Conservation (phyloP, 805 yeast genomes). For the Pichia thaimueangensis region DNA sequence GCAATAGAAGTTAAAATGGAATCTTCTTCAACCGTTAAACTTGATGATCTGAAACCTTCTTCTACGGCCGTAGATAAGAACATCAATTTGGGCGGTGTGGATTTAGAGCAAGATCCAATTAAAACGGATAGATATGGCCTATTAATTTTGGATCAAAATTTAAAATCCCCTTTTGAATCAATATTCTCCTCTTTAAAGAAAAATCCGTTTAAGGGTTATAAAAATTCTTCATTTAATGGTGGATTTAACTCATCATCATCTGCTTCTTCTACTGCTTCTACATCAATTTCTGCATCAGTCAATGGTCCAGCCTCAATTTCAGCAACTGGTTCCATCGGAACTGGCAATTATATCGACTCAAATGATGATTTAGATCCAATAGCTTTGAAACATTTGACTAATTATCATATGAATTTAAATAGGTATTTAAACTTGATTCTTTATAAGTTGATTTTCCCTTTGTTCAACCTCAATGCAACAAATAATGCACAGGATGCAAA, state of each 20-base stretch:
- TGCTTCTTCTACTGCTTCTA: neutral
- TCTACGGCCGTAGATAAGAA: too few species aligned
- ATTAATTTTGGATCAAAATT: slow-evolving; percentile 23
- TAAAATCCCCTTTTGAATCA: slow-evolving; percentile 22
- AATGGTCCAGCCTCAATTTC: too few species aligned
- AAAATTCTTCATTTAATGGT: slow-evolving; percentile 8
- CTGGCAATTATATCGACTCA: neutral
- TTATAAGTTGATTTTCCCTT: slow-evolving; percentile 30
- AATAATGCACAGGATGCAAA: slow-evolving; percentile 17
- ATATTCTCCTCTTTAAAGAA: slow-evolving; percentile 20
- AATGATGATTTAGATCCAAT: slow-evolving; percentile 1
- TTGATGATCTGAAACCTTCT: too few species aligned
- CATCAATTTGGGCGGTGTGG: too few species aligned
- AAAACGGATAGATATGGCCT: slow-evolving; percentile 20
- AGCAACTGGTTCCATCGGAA: neutral
- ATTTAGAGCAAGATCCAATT: too few species aligned
- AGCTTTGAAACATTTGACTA: slow-evolving; percentile 17
- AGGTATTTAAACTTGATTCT: slow-evolving; percentile 29
- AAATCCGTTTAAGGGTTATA: slow-evolving; percentile 28
- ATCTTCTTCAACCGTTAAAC: neutral
- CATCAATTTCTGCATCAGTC: slow-evolving; percentile 1
- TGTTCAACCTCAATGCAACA: slow-evolving; percentile 14
- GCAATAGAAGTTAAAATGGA: neutral
- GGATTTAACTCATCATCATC: too few species aligned
- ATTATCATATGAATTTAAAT: slow-evolving; percentile 33